Conservation (phyloP, 2,329 filamentous ascomycete genomes). For the Fusarium papillatum region DNA sequence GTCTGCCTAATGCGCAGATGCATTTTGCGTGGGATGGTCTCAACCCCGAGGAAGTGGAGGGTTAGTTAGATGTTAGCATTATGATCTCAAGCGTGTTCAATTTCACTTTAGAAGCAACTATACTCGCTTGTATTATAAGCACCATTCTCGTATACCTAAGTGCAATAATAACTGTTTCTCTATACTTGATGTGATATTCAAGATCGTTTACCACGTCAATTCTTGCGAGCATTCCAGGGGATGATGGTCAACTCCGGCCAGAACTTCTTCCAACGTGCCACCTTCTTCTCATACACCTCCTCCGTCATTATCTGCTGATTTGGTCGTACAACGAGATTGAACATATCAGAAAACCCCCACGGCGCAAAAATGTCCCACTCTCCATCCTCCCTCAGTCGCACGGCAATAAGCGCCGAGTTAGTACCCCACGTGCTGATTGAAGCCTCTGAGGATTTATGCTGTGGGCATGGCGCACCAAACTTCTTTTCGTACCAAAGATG, state of each 20-base stretch:
- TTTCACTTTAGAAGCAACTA: neutral
- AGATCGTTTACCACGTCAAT: neutral
- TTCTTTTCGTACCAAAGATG: conserved; percentile 53
- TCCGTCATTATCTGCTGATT: conserved; percentile 45
- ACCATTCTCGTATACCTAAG: neutral
- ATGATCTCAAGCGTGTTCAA: neutral
- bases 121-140: neutral
- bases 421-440: conserved; percentile 52
- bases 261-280: conserved; percentile 45
- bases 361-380: conserved; percentile 53
- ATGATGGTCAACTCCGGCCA: conserved; percentile 47
- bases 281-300: conserved; percentile 48
- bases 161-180: neutral
- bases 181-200: neutral
- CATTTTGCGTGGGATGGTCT: neutral
- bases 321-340: conserved; percentile 49
- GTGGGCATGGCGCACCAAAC: conserved; percentile 47
- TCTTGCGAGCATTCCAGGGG: conserved; percentile 37
- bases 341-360: conserved; percentile 51
- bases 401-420: conserved; percentile 51
- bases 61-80: neutral
- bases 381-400: conserved; percentile 40
- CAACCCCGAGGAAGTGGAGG: neutral
- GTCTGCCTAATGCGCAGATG: too few species aligned
- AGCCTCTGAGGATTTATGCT: conserved; percentile 47